Evolutionary conservation across 768 basidiomycete species (phyloP), one percentile per base, ranked within the genome.

Genomic region (Leucogyrophana mollusca): DNA sequence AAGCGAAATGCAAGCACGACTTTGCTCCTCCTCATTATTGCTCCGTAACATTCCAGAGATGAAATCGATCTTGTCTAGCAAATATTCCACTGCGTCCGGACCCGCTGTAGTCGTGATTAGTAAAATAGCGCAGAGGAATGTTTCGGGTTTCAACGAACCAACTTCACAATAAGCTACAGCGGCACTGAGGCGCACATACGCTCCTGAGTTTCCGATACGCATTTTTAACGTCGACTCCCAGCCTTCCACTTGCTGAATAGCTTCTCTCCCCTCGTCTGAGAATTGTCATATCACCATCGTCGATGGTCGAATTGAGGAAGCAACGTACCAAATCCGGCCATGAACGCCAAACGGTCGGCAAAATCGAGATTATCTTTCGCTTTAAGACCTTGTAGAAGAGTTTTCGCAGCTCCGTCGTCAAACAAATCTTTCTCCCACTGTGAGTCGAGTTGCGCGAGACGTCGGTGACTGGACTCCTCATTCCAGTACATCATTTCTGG

Each of bases 401-500:
- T n/a, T n/a, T n/a, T n/a, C n/a, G n/a, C n/a, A n/a, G n/a, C n/a
- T n/a, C n/a, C n/a, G n/a, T n/a, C n/a, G n/a, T 50, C 49, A 20
- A 50, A 50, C 9, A 50, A 22, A 20, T 50, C 46, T 18, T 50
- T 50, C 25, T 50, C 49, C 49, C 49, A 50, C 9, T 38, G 21
- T 9, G 30, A 37, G 24, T 45, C 49, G 9, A 50, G 23, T 38
- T 50, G 27, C 2, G 49, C 36, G 16, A 50, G 46, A 4, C 46
- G 47, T 9, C 41, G 17, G 8, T 50, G 49, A 24, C 49, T 50
- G 18, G n/a, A 33, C 20, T 45, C 46, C 22, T 50, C 49, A 14
- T 50, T 50, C 49, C 49, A 50, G 46, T 50, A 50, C 46, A 50
- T 20, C 21, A 47, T 24, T n/a, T 39, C 45, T 17, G 49, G 49